Base-by-base conservation (phyloP, 2,329 filamentous ascomycete species). In the Colletotrichum orchidophilum region DNA sequence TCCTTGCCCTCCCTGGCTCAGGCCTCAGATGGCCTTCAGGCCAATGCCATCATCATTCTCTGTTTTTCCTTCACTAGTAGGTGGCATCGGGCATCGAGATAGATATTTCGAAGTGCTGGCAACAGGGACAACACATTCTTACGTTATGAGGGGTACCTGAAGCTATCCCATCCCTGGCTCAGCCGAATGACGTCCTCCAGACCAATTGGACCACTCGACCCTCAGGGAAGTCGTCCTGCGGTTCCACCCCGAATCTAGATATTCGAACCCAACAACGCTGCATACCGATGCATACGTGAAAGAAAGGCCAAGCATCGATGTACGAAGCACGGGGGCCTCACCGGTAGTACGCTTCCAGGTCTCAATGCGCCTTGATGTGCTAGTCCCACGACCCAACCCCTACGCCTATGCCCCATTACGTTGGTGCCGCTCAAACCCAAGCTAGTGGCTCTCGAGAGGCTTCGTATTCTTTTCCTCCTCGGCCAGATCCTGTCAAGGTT, bases 361-460 rank as follows among this genome's bases (percentile, higher is more conserved):
- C 39, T 15, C 63, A 58, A 52, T 21, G 33, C 58, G 63, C 24
- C 27, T 35, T 33, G 26, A 27, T 29, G 24, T 42, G 27, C 21
- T 35, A 29, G 52, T 53, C 50, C 39, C 50, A 26, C 35, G 35
- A 27, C 52, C 57, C 68, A 55, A 21, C 26, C 57, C 63, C 63
- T 61, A 63, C 39, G 31, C n/a, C 9, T 58, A 58, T 52, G 52
- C 39, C 68, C 52, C 49, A 54, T 62, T 66, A 21, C 52, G 39
- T 35, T 60, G 57, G 57, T 42, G 57, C 52, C 63, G 58, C 68
- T 63, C 63, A 35, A 63, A 68, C 63, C 57, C 42, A 31, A 52
- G 52, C 64, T 67, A 68, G 64, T 24, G 12, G 55, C 63, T 63
- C 39, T 67, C 49, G 49, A 50, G 27, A 57, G 46, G 49, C 49